phyloP scores from a whole-genome alignment of 139 green algal species.

The Chlamydomonas asymmetrica region DNA sequence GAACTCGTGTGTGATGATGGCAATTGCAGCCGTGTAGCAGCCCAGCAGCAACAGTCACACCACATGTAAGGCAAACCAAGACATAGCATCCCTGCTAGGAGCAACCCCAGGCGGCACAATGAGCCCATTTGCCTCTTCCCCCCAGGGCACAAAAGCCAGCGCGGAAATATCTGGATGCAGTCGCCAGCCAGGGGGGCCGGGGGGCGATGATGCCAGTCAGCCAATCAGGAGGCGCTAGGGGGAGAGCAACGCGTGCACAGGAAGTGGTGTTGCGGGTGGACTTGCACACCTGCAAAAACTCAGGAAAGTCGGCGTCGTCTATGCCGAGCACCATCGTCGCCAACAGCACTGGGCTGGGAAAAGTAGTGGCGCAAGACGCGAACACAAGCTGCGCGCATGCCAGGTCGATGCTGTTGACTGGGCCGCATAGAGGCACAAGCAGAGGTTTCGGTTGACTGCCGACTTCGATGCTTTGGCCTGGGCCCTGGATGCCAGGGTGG shows the following conservation, averaged over 20 bases:
- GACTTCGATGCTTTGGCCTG: too few relatives aligned
- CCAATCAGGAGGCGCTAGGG: background rate
- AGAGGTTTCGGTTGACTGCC: too few relatives aligned
- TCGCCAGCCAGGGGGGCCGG: too few relatives aligned
- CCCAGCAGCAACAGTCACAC: too few relatives aligned
- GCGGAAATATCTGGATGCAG: too few relatives aligned
- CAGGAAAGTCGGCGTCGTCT: slow-evolving; percentile 24
- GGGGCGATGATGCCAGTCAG: background rate
- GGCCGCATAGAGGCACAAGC: slow-evolving; percentile 10
- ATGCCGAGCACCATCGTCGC: slow-evolving; percentile 20
- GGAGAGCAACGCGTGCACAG: background rate
- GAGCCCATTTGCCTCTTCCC: too few relatives aligned
- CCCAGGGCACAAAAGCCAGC: too few relatives aligned
- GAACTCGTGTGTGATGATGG: background rate
- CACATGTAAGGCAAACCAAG: background rate
- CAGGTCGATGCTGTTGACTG: slow-evolving; percentile 16
- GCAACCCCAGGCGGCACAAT: too few relatives aligned
- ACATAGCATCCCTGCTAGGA: too few relatives aligned
- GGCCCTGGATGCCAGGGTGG: too few relatives aligned
- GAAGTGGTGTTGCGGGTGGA: background rate
- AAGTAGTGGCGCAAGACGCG: slow-evolving; percentile 17
- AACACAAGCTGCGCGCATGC: slow-evolving; percentile 21
- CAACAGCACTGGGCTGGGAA: slow-evolving; percentile 14
- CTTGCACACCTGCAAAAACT: slow-evolving; percentile 20
- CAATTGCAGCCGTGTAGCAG: background rate